phyloP scores from a whole-genome alignment of 495 filamentous ascomycete species.

The Penicillium fimorum region DNA sequence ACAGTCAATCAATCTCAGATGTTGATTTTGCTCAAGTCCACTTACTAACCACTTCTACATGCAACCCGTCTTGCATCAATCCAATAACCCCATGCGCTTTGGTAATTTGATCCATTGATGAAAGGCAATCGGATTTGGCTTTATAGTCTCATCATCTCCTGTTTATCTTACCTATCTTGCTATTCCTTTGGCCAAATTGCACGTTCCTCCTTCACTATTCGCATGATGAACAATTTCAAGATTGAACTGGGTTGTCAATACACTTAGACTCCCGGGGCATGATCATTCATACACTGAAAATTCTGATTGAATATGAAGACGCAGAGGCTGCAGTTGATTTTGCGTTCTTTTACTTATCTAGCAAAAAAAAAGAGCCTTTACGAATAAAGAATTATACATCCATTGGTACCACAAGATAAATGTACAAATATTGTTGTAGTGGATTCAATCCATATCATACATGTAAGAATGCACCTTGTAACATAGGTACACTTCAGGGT shows the following conservation, averaged over 20 bases:
- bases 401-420: neutral
- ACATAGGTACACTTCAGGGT: neutral
- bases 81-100: neutral
- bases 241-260: conserved; percentile 36
- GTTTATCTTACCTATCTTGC: neutral
- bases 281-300: conserved; percentile 52
- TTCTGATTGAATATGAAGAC: conserved; percentile 40
- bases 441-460: neutral
- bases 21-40: neutral
- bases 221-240: conserved; percentile 44
- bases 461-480: neutral
- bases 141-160: neutral
- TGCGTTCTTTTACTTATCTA: neutral
- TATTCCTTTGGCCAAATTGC: neutral
- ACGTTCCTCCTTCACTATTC: conserved; percentile 18
- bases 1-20: neutral
- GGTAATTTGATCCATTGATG: neutral
- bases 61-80: neutral
- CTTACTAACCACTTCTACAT: neutral
- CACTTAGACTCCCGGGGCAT: conserved; percentile 36
- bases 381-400: neutral
- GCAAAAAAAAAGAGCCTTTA: neutral
- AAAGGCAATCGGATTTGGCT: neutral
- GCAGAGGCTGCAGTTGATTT: conserved; percentile 9
- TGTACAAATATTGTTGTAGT: neutral